These are phyloP conservation scores for Mucor saturninus DNA, from an alignment of 371 early-diverging fungal species.

Conservation along the genomic window DNA sequence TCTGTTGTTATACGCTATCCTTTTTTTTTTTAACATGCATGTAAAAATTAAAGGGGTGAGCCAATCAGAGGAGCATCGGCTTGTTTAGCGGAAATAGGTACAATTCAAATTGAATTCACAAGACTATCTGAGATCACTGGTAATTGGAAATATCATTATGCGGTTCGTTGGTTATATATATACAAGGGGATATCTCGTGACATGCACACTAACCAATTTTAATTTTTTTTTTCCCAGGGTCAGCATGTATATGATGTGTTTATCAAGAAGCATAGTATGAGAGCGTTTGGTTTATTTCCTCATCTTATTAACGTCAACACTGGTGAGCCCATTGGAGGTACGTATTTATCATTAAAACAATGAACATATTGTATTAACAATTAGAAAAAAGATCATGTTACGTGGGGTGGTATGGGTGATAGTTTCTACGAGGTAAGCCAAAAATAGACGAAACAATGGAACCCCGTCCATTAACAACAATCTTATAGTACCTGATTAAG, in stretches of 20 bases:
- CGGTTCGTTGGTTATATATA: slow-evolving; percentile 35
- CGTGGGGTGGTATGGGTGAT: slow-evolving; percentile 61
- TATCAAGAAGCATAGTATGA: slow-evolving; percentile 11
- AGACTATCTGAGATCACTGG: slow-evolving; percentile 78
- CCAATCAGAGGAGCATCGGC: slow-evolving; percentile 34
- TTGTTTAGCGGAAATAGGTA: slow-evolving; percentile 85
- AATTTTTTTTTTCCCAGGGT: slow-evolving; percentile 34
- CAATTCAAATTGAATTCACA: slow-evolving; percentile 87
- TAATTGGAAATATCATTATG: slow-evolving; percentile 61
- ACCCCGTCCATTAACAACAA: neutral
- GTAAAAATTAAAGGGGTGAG: slow-evolving; percentile 29
- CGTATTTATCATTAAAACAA: too few relatives aligned
- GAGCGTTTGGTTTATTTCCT: slow-evolving; percentile 65
- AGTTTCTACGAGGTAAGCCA: slow-evolving; percentile 58
- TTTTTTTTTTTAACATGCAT: neutral
- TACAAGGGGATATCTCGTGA: neutral
- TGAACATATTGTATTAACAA: neutral
- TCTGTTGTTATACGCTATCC: too few relatives aligned
- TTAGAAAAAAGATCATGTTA: slow-evolving; percentile 27
- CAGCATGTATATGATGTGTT: slow-evolving; percentile 52
- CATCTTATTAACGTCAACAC: slow-evolving; percentile 60
- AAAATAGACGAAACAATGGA: neutral
- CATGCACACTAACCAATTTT: neutral
- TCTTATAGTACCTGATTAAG: slow-evolving; percentile 54
- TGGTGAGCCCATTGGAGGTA: slow-evolving; percentile 49